Conservation (phyloP, 371 early-diverging fungal genomes). For the Rhizopus sp. region DNA sequence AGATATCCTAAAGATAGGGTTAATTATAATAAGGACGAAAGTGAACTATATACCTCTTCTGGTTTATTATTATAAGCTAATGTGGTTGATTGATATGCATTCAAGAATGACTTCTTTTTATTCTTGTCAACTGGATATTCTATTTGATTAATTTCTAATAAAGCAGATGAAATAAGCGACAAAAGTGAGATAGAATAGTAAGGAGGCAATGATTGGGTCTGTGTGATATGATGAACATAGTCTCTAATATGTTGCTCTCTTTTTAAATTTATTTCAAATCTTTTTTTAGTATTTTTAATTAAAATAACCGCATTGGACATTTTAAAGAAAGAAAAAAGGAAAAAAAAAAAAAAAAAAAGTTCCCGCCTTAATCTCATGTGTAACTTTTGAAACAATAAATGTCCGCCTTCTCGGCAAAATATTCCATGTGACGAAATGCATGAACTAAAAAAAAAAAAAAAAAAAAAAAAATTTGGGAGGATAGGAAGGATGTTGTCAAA, state of each 20-base stretch:
- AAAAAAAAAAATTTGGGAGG: not conserved
- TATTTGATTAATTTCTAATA: conserved; percentile 26
- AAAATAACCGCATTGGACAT: conserved; percentile 2
- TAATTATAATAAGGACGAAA: not conserved
- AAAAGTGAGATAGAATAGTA: conserved; percentile 48
- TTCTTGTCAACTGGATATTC: not conserved
- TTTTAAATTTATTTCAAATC: conserved; percentile 18
- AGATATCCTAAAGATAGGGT: conserved; percentile 51
- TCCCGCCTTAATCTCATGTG: not conserved
- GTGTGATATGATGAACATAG: conserved; percentile 38
- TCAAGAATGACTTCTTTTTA: conserved; percentile 14
- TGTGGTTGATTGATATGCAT: conserved; percentile 22
- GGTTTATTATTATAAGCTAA: conserved; percentile 51
- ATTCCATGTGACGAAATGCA: conserved; percentile 7
- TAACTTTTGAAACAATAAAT: not conserved
- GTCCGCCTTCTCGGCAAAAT: not conserved
- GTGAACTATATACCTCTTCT: conserved; percentile 54
- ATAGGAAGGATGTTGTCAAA: conserved; percentile 3
- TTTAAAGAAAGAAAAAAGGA: conserved; percentile 8
- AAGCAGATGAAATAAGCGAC: conserved; percentile 38
- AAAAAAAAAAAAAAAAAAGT: conserved; percentile 12
- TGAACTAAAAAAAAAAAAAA: not conserved
- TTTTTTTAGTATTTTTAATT: conserved; percentile 1
- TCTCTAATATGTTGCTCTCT: conserved; percentile 51
- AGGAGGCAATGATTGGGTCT: conserved; percentile 42